Evolutionary conservation across 2,329 filamentous ascomycete genomes (phyloP).

Genomic region (Colletotrichum sp.): DNA sequence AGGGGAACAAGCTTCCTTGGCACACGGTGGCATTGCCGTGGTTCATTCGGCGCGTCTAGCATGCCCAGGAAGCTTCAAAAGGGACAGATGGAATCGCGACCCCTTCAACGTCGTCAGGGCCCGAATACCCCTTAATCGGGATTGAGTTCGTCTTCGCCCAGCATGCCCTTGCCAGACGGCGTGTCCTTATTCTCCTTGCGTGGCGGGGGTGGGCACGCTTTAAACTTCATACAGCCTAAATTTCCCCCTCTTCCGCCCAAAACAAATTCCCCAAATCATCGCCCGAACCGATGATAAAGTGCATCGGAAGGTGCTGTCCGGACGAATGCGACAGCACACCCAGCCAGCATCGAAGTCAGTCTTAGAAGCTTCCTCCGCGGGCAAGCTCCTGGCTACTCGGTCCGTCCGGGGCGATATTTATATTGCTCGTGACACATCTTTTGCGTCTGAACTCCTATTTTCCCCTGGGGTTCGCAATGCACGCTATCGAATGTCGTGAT

Average conservation of each 20-base stretch:
- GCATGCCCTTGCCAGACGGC: background rate
- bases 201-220: background rate
- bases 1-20: slow-evolving; percentile 15
- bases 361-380: background rate
- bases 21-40: background rate
- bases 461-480: background rate
- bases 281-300: background rate
- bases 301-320: slow-evolving; percentile 8
- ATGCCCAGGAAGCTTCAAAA: background rate
- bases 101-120: background rate
- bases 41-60: background rate
- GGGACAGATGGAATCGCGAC: background rate
- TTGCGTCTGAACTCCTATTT: background rate
- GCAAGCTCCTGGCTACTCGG: background rate
- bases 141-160: background rate
- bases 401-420: background rate
- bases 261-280: background rate
- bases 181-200: background rate
- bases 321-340: background rate
- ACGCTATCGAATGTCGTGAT: background rate
- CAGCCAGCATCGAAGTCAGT: background rate
- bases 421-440: slow-evolving; percentile 5
- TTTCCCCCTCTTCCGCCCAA: background rate
- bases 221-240: slow-evolving; percentile 18
- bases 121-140: background rate